Base-by-base conservation (phyloP, 2,329 filamentous ascomycete species). In the Phaeoacremonium minimum region DNA sequence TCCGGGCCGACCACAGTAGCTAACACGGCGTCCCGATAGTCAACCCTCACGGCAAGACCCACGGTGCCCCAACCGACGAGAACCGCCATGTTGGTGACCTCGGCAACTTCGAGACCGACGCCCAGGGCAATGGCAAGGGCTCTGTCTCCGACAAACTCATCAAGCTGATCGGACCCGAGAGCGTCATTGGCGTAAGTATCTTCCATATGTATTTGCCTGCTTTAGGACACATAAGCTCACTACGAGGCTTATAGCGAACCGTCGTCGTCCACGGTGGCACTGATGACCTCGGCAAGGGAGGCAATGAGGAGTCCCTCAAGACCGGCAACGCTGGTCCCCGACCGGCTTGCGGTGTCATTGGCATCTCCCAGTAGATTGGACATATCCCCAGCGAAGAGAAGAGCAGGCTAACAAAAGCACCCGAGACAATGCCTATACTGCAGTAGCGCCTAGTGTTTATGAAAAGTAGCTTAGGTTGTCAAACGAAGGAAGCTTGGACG, bases 101-200 rank as follows among this genome's bases (percentile, higher is more conserved):
- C 50, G 93, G 93, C 63, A 98, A 98, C 83, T 80, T 97, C 76
- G 80, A 88, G 74, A 97, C 91, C 43, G 90, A 98, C 66, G 86
- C 66, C 48, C 84, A 95, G 74, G 93, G 93, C 61, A 94, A 94
- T 63, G 76, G 87, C 63, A 80, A 86, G 70, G 93, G 91, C 57
- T 80, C 80, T 52, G 73, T 86, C 50, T 69, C 73, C 49, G 93
- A 98, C 74, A 83, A 79, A 60, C 73, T 87, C 43, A 73, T 98
- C 69, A 95, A 97, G 85, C 74, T 98, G 67, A 96, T 98, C 58
- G 93, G 93, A 50, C 85, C 90, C 46, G 78, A 97, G 71, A 95
- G 87, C 73, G 80, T 98, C 56, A 83, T 98, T 56, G 93, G 93
- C 67, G 87, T 91, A 83, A 57, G 75, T 61, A 26, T 7, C 18